Evolutionary conservation across 306 rosid species (phyloP), one percentile per base, ranked within the genome.

Genomic region (Crotalaria pallida): DNA sequence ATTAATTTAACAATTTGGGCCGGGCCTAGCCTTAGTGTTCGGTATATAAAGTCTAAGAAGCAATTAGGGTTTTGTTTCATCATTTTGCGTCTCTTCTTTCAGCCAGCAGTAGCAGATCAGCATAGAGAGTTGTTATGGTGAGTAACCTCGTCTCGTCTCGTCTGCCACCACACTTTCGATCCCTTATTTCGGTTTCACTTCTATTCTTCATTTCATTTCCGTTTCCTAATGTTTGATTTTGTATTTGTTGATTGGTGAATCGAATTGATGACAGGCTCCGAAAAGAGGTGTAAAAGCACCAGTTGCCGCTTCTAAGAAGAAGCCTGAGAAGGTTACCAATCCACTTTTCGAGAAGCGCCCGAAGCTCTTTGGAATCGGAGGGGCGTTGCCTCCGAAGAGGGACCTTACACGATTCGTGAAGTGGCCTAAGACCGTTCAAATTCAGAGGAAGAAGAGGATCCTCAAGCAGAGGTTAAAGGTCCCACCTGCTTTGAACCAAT

Each of bases 291-390:
- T 52, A 48, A 87, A 80, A 63, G 84, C 73, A 2, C 61, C 86
- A 7, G 81, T 72, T 6, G 36, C 71, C 5, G 77, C 84, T 9
- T 6, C 88, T 0, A 82, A 84, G 76, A 87, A 82, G 92, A 87
- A 84, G 49, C 60, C 83, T 8, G 96, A 88, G 75, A 89, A 86
- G 83, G 80, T 87, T 5, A 77, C 77, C 31, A 89, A 89, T 47
- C 96, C 90, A 0, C 50, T 87, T 4, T 89, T 89, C 50, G 88
- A 89, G 82, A 86, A 84, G 81, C 84, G 90, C 3, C 82, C 92
- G 0, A 89, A 86, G 80, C 85, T 86, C 66, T 89, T 89, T 31
- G 96, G 96, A 7, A 89, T 89, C 0, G 92, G 96, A n/a, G 96
- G 96, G 1, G 90, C 86, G 9, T 84, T 89, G 87, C 96, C 96